Evolutionary conservation across 2,329 filamentous ascomycete species (phyloP).

Genomic region (Elsinoe fawcettii): DNA sequence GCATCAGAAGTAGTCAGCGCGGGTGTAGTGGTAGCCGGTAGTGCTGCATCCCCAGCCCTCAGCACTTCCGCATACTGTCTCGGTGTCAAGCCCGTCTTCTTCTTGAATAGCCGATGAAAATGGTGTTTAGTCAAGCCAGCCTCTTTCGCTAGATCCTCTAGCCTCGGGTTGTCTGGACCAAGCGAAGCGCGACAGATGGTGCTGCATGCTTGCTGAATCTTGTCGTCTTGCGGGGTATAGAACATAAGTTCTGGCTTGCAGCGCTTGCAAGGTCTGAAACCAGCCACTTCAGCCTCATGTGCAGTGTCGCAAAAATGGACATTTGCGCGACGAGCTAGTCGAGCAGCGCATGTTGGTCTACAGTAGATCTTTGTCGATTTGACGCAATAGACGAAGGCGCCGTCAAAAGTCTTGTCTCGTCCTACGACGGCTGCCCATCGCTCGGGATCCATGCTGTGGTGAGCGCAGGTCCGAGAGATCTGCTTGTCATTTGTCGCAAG

Average conservation of each 20-base stretch:
- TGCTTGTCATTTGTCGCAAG: too few species aligned
- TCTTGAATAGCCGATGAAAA: constrained; percentile 53
- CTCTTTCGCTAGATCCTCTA: constrained; percentile 44
- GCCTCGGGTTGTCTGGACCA: constrained; percentile 26
- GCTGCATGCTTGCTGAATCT: constrained; percentile 14
- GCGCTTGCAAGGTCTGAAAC: constrained; percentile 52
- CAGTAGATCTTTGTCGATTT: constrained; percentile 53
- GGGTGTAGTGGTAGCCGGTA: not conserved
- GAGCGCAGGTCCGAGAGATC: not conserved
- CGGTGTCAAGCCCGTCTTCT: constrained; percentile 46
- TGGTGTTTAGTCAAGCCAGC: constrained; percentile 51
- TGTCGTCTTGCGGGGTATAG: constrained; percentile 16
- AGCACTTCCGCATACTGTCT: constrained; percentile 32
- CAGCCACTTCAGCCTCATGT: constrained; percentile 39
- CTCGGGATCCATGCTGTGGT: constrained; percentile 4
- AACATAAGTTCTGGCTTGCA: constrained; percentile 38
- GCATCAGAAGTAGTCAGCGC: not conserved
- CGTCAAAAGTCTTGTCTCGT: constrained; percentile 6
- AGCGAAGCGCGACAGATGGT: not conserved
- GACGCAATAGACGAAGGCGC: constrained; percentile 49
- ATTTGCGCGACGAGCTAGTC: constrained; percentile 51
- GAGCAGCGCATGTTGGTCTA: constrained; percentile 52
- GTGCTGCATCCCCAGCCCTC: not conserved
- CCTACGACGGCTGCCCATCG: constrained; percentile 11
- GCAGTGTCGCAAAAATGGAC: constrained; percentile 48